These are phyloP conservation scores for Zalaria sp. DNA, from an alignment of 2,329 filamentous ascomycete genomes.

Conservation along the genomic window DNA sequence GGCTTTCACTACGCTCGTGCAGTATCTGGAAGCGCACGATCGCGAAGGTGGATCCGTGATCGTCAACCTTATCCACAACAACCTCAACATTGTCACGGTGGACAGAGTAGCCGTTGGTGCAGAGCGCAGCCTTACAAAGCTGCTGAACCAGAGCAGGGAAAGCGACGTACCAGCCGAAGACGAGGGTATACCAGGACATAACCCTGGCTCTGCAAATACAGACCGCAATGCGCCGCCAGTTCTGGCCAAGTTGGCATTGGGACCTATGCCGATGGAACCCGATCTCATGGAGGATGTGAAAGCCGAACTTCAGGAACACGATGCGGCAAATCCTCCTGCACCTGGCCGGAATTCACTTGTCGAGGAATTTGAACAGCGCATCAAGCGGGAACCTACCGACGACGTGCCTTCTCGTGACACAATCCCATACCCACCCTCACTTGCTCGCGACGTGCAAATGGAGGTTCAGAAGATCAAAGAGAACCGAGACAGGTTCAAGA, in stretches of 20 bases:
- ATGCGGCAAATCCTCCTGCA: constrained; percentile 58
- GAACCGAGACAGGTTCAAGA: constrained; percentile 79
- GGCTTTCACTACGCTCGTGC: constrained; percentile 68
- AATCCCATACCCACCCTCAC: constrained; percentile 74
- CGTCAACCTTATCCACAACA: constrained; percentile 53
- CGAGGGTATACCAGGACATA: constrained; percentile 55
- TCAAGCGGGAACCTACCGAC: constrained; percentile 77
- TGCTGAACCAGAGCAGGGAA: constrained; percentile 40
- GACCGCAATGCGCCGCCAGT: constrained; percentile 44
- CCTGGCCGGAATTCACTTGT: constrained; percentile 60
- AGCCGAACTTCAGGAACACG: constrained; percentile 74
- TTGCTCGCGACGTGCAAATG: constrained; percentile 79
- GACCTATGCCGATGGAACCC: constrained; percentile 67
- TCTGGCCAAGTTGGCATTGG: constrained; percentile 55
- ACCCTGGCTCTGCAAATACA: constrained; percentile 48
- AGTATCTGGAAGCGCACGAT: constrained; percentile 77
- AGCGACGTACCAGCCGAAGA: constrained; percentile 50
- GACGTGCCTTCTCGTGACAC: constrained; percentile 63
- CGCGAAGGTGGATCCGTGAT: constrained; percentile 69
- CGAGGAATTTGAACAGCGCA: constrained; percentile 76
- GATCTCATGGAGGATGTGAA: constrained; percentile 76
- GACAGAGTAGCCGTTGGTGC: constrained; percentile 39
- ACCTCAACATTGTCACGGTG: constrained; percentile 44
- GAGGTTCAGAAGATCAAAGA: constrained; percentile 92
- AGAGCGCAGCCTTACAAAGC: constrained; percentile 45